Base-by-base conservation (phyloP, 208 protist species). In the Herpetomonas muscarum region DNA sequence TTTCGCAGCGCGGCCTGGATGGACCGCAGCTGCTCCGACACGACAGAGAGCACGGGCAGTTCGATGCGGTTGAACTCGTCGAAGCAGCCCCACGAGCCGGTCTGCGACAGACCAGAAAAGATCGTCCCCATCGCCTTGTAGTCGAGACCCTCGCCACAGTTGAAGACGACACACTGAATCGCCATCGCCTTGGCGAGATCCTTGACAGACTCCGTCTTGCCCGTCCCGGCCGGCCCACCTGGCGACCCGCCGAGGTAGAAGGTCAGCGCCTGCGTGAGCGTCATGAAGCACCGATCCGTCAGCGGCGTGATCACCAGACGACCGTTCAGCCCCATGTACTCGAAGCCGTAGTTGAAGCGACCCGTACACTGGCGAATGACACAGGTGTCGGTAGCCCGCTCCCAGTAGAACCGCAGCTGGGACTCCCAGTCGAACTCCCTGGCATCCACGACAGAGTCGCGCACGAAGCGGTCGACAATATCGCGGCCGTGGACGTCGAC, bases 11-110 rank as follows among this genome's bases (percentile, higher is more conserved):
- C 98, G 12, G 84, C 79, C 70, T 99, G 97, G 62, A 99, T 99
- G 19, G 81, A 93, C 59, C 97, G 96, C 59, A 99, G 86, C 76
- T 99, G 98, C 67, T 96, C 90, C 15, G 97, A 98, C 46, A 99
- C 94, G 34, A 99, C 98, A 2, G 98, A 99, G 19, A 99, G 87
- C 50, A 99, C 98, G n/a, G 96, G 96, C 21, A 98, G 79, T 52
- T 99, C 96, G 66, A 99, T 99, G 36, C 98, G 87, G 74, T 99
- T 99, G 76, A 99, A 99, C 82, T 99, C 98, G 77, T 99, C 98
- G 75, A 99, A 99, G 85, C 98, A 99, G 49, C 97, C 97, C 97
- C 97, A 99, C 25, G 96, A 97, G 48, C 98, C 98, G 5, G 84
- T 78, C 77, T 99, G 97, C 26, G 89, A 93, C 1, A 99, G 82